Evolutionary conservation across 208 protist species (phyloP).

Genomic region (Crithidia mellificae): DNA sequence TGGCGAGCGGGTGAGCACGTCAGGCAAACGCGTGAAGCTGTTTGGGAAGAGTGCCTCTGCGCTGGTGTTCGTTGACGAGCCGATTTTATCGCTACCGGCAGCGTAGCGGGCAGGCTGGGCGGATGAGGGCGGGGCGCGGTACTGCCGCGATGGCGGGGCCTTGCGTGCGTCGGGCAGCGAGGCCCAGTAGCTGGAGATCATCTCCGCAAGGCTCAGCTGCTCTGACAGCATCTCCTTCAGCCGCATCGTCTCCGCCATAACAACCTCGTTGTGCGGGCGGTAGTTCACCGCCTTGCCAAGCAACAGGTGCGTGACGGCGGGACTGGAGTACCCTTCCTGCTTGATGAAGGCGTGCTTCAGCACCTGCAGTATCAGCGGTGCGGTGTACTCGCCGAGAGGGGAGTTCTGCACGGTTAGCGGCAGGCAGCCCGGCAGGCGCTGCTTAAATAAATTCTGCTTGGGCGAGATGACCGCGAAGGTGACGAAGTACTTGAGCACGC

Average conservation of each 20-base stretch:
- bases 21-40: conserved; percentile 55
- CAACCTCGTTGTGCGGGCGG: conserved; percentile 59
- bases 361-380: conserved; percentile 80
- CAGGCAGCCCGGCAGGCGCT: conserved; percentile 68
- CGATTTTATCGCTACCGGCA: conserved; percentile 64
- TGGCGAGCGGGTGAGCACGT: conserved; percentile 62
- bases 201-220: conserved; percentile 52
- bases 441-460: conserved; percentile 56
- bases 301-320: conserved; percentile 56
- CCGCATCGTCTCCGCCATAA: conserved; percentile 63
- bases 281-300: conserved; percentile 61
- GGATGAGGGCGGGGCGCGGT: conserved; percentile 51
- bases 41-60: conserved; percentile 66
- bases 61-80: conserved; percentile 34
- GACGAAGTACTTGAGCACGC: conserved; percentile 68
- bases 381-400: conserved; percentile 68
- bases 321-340: conserved; percentile 65
- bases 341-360: conserved; percentile 80
- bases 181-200: conserved; percentile 64
- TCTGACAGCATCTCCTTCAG: conserved; percentile 58
- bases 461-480: conserved; percentile 72
- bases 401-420: conserved; percentile 67
- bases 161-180: conserved; percentile 49
- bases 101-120: conserved; percentile 73
- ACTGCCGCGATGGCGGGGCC: conserved; percentile 30